Evolutionary conservation across 2,329 filamentous ascomycete species (phyloP).

Genomic region (Arthrobotrys megalospora): DNA sequence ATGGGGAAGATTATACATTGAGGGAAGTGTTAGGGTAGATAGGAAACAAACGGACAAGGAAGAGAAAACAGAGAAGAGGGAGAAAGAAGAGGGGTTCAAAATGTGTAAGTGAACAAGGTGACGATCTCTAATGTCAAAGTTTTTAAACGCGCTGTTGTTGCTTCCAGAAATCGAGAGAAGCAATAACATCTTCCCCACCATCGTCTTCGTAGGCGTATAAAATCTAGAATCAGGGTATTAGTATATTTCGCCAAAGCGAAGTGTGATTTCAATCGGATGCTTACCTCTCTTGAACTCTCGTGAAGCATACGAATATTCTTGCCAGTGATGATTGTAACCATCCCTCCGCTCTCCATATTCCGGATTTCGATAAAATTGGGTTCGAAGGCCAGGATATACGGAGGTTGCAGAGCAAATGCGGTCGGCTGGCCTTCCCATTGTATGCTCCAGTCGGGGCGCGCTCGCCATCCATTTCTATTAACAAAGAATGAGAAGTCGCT

Average conservation of each 20-base stretch:
- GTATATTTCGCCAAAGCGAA: background rate
- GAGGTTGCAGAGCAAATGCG: conserved; percentile 93
- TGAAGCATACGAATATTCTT: conserved; percentile 98
- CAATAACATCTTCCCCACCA: conserved; percentile 89
- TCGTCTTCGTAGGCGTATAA: conserved; percentile 94
- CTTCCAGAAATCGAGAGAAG: conserved; percentile 97
- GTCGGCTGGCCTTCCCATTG: conserved; percentile 96
- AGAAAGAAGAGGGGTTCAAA: conserved; percentile 24
- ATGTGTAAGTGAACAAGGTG: conserved; percentile 1
- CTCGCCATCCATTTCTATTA: conserved; percentile 97
- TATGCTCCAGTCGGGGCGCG: conserved; percentile 95
- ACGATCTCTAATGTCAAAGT: background rate
- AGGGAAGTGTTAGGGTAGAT: conserved; percentile 11
- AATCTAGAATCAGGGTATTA: conserved; percentile 75
- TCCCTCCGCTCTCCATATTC: conserved; percentile 90
- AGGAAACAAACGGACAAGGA: background rate
- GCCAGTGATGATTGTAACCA: conserved; percentile 94
- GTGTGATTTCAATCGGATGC: conserved; percentile 64
- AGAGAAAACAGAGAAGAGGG: background rate
- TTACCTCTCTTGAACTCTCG: conserved; percentile 94
- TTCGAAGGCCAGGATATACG: conserved; percentile 97
- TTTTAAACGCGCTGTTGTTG: conserved; percentile 66
- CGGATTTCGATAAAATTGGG: conserved; percentile 97
- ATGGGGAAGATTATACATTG: conserved; percentile 46
- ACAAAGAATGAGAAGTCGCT: conserved; percentile 99